Percentiles rank a stretch among this genome's conserved stretches.
phyloP scores from a whole-genome alignment of 1,284 basidiomycete genomes.

The Tilletia walkeri region DNA sequence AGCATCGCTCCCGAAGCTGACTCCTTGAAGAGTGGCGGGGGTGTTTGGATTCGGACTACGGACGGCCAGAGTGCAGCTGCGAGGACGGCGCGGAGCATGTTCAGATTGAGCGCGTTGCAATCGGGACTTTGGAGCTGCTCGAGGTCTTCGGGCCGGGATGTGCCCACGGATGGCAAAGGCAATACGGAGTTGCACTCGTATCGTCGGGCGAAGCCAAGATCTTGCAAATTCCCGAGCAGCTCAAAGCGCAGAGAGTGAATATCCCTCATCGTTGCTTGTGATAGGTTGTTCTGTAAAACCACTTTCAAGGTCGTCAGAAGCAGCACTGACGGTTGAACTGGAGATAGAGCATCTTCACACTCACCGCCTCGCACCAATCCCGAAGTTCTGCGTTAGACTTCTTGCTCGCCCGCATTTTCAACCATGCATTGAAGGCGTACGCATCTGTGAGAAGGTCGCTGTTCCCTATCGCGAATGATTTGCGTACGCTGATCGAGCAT shows the following conservation, averaged over 20 bases:
- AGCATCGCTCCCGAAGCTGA: conserved; percentile 46
- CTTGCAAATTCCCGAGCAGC: conserved; percentile 70
- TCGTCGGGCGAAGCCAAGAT: conserved; percentile 68
- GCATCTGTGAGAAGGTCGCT: conserved; percentile 84
- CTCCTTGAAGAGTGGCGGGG: conserved; percentile 45
- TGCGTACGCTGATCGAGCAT: conserved; percentile 64
- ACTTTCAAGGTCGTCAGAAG: not conserved
- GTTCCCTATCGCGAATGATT: conserved; percentile 68
- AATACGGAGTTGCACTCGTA: not conserved
- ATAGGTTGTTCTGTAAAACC: conserved; percentile 74
- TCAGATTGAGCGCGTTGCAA: conserved; percentile 30
- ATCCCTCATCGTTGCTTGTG: conserved; percentile 72
- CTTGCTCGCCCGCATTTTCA: conserved; percentile 62
- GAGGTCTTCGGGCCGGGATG: not conserved
- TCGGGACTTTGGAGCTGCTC: conserved; percentile 10
- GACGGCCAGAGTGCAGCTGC: conserved; percentile 58
- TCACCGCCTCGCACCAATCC: conserved; percentile 74
- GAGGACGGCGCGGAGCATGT: conserved; percentile 43
- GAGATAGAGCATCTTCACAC: conserved; percentile 28
- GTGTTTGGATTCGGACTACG: conserved; percentile 57
- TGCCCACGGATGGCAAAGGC: not conserved
- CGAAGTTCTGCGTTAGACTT: conserved; percentile 62
- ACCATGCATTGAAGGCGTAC: conserved; percentile 71
- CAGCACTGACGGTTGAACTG: not conserved
- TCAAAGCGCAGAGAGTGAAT: conserved; percentile 76